Evolutionary conservation across 1,284 basidiomycete genomes (phyloP).

Genomic region (Lentinula novae-zelandiae): DNA sequence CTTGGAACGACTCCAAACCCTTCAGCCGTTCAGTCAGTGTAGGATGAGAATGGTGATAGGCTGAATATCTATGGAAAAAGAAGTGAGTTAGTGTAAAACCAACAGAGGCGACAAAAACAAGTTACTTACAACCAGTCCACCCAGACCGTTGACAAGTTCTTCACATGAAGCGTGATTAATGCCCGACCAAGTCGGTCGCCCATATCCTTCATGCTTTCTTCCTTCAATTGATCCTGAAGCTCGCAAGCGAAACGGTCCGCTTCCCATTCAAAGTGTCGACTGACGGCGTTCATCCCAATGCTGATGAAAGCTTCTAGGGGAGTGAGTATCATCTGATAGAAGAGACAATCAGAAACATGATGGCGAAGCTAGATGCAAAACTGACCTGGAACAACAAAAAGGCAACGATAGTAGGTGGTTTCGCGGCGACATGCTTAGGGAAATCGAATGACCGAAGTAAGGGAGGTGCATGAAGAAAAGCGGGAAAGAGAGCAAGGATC

Average conservation of each 20-base stretch:
- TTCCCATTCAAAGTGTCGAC: slow-evolving; percentile 85
- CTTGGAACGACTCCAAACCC: slow-evolving; percentile 67
- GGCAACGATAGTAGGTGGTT: slow-evolving; percentile 83
- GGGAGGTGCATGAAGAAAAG: slow-evolving; percentile 86
- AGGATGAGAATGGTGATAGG: slow-evolving; percentile 91
- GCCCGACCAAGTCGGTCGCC: slow-evolving; percentile 78
- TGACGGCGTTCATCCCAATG: slow-evolving; percentile 78
- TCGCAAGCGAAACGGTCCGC: slow-evolving; percentile 82
- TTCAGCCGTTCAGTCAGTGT: slow-evolving; percentile 84
- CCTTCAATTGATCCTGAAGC: slow-evolving; percentile 48
- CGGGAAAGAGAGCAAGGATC: slow-evolving; percentile 85
- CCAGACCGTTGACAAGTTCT: slow-evolving; percentile 90
- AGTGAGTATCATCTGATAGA: slow-evolving; percentile 69
- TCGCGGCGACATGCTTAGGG: slow-evolving; percentile 56
- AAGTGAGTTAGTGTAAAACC: background rate
- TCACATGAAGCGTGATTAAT: slow-evolving; percentile 80
- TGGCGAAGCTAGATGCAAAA: slow-evolving; percentile 10
- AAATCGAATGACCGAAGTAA: slow-evolving; percentile 89
- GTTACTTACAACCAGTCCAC: slow-evolving; percentile 79
- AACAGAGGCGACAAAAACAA: slow-evolving; percentile 7
- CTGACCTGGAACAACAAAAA: slow-evolving; percentile 81
- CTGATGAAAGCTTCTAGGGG: slow-evolving; percentile 79
- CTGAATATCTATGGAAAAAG: slow-evolving; percentile 62
- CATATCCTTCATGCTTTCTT: slow-evolving; percentile 61
- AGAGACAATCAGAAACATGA: background rate